A percentile compares a stretch with the other conserved stretches of the same genome.
phyloP scores from a whole-genome alignment of 805 yeast species.

The Wickerhamomyces bisporus region DNA sequence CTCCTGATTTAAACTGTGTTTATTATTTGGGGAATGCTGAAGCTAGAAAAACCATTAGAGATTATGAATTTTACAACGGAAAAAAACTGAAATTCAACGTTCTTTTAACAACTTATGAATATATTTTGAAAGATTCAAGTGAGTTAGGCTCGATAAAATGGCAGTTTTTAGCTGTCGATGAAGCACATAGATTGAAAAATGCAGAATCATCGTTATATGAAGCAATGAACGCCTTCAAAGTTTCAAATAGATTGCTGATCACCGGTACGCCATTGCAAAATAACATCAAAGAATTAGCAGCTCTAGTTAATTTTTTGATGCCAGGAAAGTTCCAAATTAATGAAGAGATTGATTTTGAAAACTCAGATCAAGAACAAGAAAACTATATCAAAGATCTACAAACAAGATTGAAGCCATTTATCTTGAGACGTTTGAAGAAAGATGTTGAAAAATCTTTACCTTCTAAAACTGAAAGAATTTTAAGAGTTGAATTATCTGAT shows the following conservation, averaged over 20 bases:
- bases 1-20: slow-evolving; percentile 91
- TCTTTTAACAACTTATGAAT: slow-evolving; percentile 93
- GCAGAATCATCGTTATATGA: slow-evolving; percentile 92
- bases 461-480: slow-evolving; percentile 89
- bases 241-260: slow-evolving; percentile 77
- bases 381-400: slow-evolving; percentile 83
- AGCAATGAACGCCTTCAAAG: slow-evolving; percentile 75
- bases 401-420: slow-evolving; percentile 81
- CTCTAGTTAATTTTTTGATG: slow-evolving; percentile 90
- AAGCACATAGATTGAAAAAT: slow-evolving; percentile 94
- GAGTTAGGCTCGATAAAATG: slow-evolving; percentile 82
- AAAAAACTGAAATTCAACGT: slow-evolving; percentile 85
- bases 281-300: slow-evolving; percentile 91
- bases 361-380: slow-evolving; percentile 84
- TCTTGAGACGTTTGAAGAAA: slow-evolving; percentile 87
- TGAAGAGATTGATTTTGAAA: slow-evolving; percentile 92
- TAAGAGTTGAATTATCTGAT: slow-evolving; percentile 93
- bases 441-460: slow-evolving; percentile 97
- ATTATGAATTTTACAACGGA: slow-evolving; percentile 74
- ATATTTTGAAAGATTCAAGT: slow-evolving; percentile 80
- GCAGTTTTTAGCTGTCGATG: slow-evolving; percentile 98
- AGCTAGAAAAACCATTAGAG: slow-evolving; percentile 77
- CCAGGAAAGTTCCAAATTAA: slow-evolving; percentile 90
- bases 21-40: slow-evolving; percentile 90
- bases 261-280: slow-evolving; percentile 99